A percentile compares a stretch with the other conserved stretches of the same genome.
Conservation (phyloP, 2,329 filamentous ascomycete species). For the Sporothrix luriei region DNA sequence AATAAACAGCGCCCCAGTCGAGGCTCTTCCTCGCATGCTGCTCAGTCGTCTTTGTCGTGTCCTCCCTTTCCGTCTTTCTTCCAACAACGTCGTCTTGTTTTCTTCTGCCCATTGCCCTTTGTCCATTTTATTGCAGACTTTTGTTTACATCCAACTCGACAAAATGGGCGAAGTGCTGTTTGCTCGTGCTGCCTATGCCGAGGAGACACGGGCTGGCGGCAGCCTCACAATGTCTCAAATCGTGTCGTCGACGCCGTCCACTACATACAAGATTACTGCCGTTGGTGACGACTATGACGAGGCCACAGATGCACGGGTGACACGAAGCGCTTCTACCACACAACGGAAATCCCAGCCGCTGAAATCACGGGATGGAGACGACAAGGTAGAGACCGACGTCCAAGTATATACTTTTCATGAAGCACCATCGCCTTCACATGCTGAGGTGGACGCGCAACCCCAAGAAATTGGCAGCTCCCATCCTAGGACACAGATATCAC, state of each 20-base stretch:
- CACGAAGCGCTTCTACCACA: not conserved
- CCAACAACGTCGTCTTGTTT: not conserved
- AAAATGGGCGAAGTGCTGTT: constrained; percentile 21
- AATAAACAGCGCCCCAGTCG: not conserved
- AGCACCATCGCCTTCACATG: not conserved
- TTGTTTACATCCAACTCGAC: too few species aligned
- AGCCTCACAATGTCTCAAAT: constrained; percentile 13
- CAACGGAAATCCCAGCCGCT: not conserved
- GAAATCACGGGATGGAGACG: not conserved
- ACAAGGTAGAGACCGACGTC: not conserved
- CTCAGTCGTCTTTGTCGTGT: too few species aligned
- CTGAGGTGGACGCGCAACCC: not conserved
- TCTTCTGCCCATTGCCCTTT: not conserved
- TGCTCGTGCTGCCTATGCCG: not conserved
- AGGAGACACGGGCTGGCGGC: not conserved
- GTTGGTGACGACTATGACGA: not conserved
- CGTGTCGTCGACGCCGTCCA: not conserved
- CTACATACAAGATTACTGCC: not conserved
- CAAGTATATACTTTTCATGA: not conserved
- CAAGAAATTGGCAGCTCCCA: not conserved
- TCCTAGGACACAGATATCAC: not conserved
- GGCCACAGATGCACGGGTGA: not conserved
- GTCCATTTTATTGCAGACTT: not conserved
- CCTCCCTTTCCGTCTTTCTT: not conserved
- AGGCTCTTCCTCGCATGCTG: not conserved